Evolutionary conservation across 1,284 basidiomycete species (phyloP), one percentile per base, ranked within the genome.

Genomic region (Meripilus lineatus): DNA sequence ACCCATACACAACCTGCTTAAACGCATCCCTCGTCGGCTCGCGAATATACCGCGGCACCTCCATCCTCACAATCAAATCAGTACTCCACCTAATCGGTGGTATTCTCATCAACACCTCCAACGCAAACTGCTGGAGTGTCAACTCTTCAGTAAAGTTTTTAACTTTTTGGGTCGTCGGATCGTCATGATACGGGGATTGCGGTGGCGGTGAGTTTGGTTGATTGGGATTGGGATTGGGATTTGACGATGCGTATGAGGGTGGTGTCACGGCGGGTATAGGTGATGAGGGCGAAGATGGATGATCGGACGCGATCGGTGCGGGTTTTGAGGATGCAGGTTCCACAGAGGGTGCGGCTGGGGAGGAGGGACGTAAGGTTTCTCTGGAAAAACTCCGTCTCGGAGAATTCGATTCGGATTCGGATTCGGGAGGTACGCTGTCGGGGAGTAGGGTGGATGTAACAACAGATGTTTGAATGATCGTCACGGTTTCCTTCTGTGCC

Each of bases 41-140:
- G 36, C 54, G 49, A 37, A 55, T 43, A n/a, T 55, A 46, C 6
- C 48, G 24, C 3, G 53, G 54, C 18, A 61, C 21, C 38, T 62
- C 61, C 18, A 63, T 44, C 18, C 33, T 52, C 15, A 57, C 40
- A 6, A 55, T 45, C 59, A 54, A 57, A 2, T 48, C 32, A n/a
- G n/a, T n/a, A n/a, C n/a, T n/a, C n/a, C n/a, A n/a, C n/a, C n/a
- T n/a, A n/a, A n/a, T n/a, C n/a, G n/a, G n/a, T n/a, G n/a, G n/a
- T n/a, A n/a, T n/a, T n/a, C n/a, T n/a, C n/a, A n/a, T n/a, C n/a
- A n/a, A n/a, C n/a, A n/a, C n/a, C n/a, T n/a, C n/a, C n/a, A n/a
- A n/a, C n/a, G n/a, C n/a, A n/a, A n/a, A n/a, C n/a, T n/a, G n/a
- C n/a, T n/a, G n/a, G n/a, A n/a, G n/a, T n/a, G 38, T 53, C 45